Base-by-base conservation (phyloP, 345 rosid genomes). In the Moricandia arvensis region DNA sequence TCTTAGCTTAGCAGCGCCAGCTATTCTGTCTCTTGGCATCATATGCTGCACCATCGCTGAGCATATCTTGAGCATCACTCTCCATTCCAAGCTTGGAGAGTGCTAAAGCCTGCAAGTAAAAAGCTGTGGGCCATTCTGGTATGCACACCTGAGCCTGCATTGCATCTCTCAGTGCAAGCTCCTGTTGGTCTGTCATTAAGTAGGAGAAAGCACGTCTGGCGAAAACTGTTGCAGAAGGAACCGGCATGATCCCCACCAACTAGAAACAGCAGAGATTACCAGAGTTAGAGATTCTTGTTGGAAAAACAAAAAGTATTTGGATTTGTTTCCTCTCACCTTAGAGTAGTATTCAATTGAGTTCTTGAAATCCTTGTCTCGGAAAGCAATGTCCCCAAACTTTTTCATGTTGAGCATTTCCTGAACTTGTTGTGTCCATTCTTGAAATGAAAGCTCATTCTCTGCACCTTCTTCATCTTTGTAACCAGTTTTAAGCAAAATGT, bases 111-210 rank as follows among this genome's bases (percentile, higher is more conserved):
- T 94, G 98, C 85, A 92, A 73, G 82, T 94, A 94, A 85, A 94
- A 94, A 15, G 98, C 98, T 11, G 97, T 90, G 3, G 97, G 97
- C 97, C 98, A 94, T 79, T 94, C 97, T 0, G 98, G 97, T 63
- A 86, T 74, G 87, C 98, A 94, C 33, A 91, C 97, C 70, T 94
- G 98, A 54, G 98, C 97, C 77, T 94, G 98, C 98, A 94, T 94
- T 17, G 98, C 98, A 47, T 94, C 98, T 75, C 98, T 90, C 81
- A 94, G 65, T 2, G 98, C 93, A 55, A 89, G 89, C 86, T 94
- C 97, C 9, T 92, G 87, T 83, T 90, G 91, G 66, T 82, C 97
- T 10, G 83, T 82, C 95, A 94, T 90, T 84, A 94, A 61, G 83
- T 87, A 90, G 4, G 93, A 89, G 69, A 94, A 79, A 61, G 81